Base-by-base conservation (phyloP, 108 stramenopile genomes). In the Mediolabrus comicus region DNA sequence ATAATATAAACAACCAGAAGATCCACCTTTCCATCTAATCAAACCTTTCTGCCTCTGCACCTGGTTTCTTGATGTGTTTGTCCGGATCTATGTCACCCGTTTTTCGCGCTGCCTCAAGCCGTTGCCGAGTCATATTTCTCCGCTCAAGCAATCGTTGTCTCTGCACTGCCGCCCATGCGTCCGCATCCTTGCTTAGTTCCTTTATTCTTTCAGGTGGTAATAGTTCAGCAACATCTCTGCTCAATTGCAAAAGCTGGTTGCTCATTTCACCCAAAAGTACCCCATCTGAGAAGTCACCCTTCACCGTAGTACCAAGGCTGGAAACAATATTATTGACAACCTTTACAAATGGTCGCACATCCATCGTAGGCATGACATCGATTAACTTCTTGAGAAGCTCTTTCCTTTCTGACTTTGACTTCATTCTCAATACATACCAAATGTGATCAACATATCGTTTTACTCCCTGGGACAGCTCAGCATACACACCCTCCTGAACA, bases 401-500 rank as follows among this genome's bases (percentile, higher is more conserved):
- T 55, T 69, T 80, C 34, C 94, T 79, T 75, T 95, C 86, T 33
- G 51, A 31, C 33, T 90, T 86, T 8, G 91, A 86, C 41, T 95
- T 81, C 91, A 95, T 92, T 14, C 94, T 72, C 11, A 95, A 57
- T 14, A 92, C 82, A 63, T 92, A 95, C 69, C 78, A 74, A 34
- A 92, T 87, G 59, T 91, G 88, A 55, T 95, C 94, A 51, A 92
- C 67, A 62, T 91, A 87, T 46, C 91, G 82, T 51, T 88, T 84
- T 24, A 95, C 81, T 7, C 88, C 83, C 29, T 65, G 74, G 3
- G 88, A 80, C 27, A 95, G 59, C 66, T 95, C 94, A 10, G 76
- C 77, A 56, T 95, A 91, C 0, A 95, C 94, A 52, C 94, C 94
- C 56, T 92, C 86, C 60, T 95, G 94, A 16, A 95, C 88, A 62